Base-by-base conservation (phyloP, 139 green algal species). In the Mychonastes homosphaera region DNA sequence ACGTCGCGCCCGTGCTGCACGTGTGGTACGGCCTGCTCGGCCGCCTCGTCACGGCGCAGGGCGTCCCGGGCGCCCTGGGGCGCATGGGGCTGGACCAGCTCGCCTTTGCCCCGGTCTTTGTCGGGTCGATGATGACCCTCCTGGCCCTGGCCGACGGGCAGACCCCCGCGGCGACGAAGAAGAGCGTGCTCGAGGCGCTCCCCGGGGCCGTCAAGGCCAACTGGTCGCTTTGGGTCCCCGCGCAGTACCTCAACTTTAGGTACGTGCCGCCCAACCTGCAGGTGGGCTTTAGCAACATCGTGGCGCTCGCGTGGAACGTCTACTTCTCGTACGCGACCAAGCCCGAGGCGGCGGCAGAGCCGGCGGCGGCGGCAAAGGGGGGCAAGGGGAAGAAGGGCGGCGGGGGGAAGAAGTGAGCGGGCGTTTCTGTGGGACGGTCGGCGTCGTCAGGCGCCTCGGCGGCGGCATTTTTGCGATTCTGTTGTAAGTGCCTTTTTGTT, bases 221-320 rank as follows among this genome's bases (percentile, higher is more conserved):
- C 79, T 95, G 88, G 88, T 67, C 77, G 19, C 63, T 95, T 18
- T 95, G 88, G 88, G 74, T 94, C 6, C 87, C 87, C 38, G 84
- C 85, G 18, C 87, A 95, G 73, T 87, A 89, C 64, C 15, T 95
- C 62, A 95, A 95, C 74, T 67, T 68, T 52, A 52, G 77, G 30
- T 86, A 86, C 57, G 77, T 95, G 63, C 84, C 86, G 23, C 66
- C 70, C 6, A 59, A 84, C 41, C 70, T 90, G 8, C 82, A 90
- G 78, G 79, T 94, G 38, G 65, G 87, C 24, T 74, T 73, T 1
- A 65, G 78, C 46, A 95, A 94, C 64, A 45, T 86, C 4, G 71
- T 86, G 4, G 79, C 87, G 0, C 71, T 95, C 21, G 63, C 47
- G 1, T 95, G 87, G 87, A 94, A 94, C 53, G 73, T 76, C 0